These are phyloP conservation scores for Fusarium buharicum DNA, from an alignment of 2,329 filamentous ascomycete genomes.

Conservation along the genomic window DNA sequence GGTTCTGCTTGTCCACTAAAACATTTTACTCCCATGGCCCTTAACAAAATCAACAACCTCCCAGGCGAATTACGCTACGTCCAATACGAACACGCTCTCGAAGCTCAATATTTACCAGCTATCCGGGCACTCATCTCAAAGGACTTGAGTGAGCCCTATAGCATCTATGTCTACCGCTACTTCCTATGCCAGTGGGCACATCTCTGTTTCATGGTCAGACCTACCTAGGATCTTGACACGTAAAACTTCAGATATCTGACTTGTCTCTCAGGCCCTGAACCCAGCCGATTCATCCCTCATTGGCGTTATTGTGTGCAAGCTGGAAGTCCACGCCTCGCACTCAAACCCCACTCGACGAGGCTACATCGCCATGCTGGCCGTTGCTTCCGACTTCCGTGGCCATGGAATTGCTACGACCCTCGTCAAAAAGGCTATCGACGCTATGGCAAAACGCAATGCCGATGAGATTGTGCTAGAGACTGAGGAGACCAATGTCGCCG, in stretches of 20 bases:
- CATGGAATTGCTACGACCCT: slow-evolving; percentile 88
- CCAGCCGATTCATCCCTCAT: slow-evolving; percentile 73
- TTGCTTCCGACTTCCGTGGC: slow-evolving; percentile 80
- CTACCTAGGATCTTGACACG: neutral
- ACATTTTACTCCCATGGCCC: slow-evolving; percentile 48
- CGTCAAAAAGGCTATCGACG: slow-evolving; percentile 89
- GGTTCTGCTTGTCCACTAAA: slow-evolving; percentile 1
- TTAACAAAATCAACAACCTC: slow-evolving; percentile 49
- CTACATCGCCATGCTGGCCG: slow-evolving; percentile 99
- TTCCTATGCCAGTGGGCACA: slow-evolving; percentile 98
- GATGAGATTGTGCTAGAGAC: slow-evolving; percentile 97
- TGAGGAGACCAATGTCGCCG: slow-evolving; percentile 89
- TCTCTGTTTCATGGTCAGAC: slow-evolving; percentile 87
- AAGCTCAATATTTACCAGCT: slow-evolving; percentile 76
- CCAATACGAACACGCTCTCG: slow-evolving; percentile 70
- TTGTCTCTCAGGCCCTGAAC: slow-evolving; percentile 63
- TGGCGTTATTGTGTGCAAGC: slow-evolving; percentile 93
- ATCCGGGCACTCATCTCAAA: slow-evolving; percentile 95
- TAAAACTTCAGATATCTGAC: slow-evolving; percentile 23
- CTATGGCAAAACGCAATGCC: slow-evolving; percentile 84
- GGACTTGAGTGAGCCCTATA: slow-evolving; percentile 97
- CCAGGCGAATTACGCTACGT: slow-evolving; percentile 66
- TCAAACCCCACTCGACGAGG: slow-evolving; percentile 79
- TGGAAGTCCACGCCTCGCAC: slow-evolving; percentile 88
- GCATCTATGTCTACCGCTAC: slow-evolving; percentile 98